These are phyloP conservation scores for Camellia sinensis DNA, from an alignment of 148 eudicot species.

Conservation along the genomic window DNA sequence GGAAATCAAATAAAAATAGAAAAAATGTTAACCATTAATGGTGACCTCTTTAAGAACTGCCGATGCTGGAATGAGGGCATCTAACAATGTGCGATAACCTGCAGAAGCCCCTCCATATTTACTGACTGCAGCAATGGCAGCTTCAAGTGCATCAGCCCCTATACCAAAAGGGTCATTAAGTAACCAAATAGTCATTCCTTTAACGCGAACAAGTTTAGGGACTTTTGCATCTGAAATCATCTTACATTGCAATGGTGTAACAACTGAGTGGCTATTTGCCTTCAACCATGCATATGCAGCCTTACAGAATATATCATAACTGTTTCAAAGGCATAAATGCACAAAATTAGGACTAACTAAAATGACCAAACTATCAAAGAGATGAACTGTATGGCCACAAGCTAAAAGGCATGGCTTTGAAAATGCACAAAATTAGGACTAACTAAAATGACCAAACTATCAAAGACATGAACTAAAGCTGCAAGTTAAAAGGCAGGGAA, in stretches of 20 bases:
- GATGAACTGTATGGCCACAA: background rate
- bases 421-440: background rate
- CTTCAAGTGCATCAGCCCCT: conserved; percentile 91
- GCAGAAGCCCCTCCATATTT: conserved; percentile 91
- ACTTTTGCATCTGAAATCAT: conserved; percentile 10
- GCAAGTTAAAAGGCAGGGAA: background rate
- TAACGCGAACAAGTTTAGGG: background rate
- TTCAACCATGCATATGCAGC: conserved; percentile 81
- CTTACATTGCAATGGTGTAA: conserved; percentile 61
- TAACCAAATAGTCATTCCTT: background rate
- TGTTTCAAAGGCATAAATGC: conserved; percentile 29
- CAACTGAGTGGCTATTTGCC: conserved; percentile 34
- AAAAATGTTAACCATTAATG: conserved; percentile 11
- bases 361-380: background rate
- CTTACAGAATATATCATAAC: conserved; percentile 78
- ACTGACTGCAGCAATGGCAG: conserved; percentile 80
- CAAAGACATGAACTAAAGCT: background rate
- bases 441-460: background rate
- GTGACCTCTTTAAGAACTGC: conserved; percentile 73
- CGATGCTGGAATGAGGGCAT: conserved; percentile 91
- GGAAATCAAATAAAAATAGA: background rate
- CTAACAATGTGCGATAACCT: conserved; percentile 89
- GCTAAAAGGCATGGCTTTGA: background rate
- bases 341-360: conserved; percentile 1
- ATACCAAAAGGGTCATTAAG: conserved; percentile 17